Evolutionary conservation across 768 basidiomycete genomes (phyloP).

Genomic region (Auricularia cornea): DNA sequence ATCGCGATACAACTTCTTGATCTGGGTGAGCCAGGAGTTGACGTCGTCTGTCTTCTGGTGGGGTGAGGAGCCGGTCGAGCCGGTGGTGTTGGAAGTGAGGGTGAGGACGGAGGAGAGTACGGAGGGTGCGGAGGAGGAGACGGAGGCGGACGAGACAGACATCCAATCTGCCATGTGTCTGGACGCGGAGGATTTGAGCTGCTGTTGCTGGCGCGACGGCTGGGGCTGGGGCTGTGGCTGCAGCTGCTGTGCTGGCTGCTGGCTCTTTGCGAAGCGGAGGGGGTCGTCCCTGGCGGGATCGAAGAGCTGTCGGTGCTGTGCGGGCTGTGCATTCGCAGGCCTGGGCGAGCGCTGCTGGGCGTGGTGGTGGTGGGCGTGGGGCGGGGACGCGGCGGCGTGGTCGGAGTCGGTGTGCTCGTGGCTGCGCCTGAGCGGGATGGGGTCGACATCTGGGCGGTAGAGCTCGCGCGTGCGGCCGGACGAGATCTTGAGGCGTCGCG

Average conservation of each 20-base stretch:
- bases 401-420: constrained; percentile 64
- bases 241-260: constrained; percentile 24
- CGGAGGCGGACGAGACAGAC: constrained; percentile 64
- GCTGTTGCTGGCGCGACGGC: constrained; percentile 22
- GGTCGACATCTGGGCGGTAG: constrained; percentile 66
- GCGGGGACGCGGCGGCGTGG: constrained; percentile 39
- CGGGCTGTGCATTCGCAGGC: constrained; percentile 19
- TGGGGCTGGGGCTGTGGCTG: constrained; percentile 41
- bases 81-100: constrained; percentile 14
- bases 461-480: constrained; percentile 35
- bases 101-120: constrained; percentile 14
- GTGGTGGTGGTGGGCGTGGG: constrained; percentile 27
- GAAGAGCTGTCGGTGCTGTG: constrained; percentile 50
- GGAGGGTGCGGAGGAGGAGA: constrained; percentile 46
- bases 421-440: constrained; percentile 50
- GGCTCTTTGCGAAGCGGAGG: constrained; percentile 64
- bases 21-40: constrained; percentile 62
- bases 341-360: constrained; percentile 24
- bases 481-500: constrained; percentile 62
- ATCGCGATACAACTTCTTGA: constrained; percentile 75
- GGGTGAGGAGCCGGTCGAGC: constrained; percentile 44
- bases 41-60: constrained; percentile 33
- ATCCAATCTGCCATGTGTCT: constrained; percentile 45
- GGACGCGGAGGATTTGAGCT: constrained; percentile 6
- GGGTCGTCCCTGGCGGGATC: constrained; percentile 91